phyloP scores from a whole-genome alignment of 2,329 filamentous ascomycete species.

The Trichophyton equinum region DNA sequence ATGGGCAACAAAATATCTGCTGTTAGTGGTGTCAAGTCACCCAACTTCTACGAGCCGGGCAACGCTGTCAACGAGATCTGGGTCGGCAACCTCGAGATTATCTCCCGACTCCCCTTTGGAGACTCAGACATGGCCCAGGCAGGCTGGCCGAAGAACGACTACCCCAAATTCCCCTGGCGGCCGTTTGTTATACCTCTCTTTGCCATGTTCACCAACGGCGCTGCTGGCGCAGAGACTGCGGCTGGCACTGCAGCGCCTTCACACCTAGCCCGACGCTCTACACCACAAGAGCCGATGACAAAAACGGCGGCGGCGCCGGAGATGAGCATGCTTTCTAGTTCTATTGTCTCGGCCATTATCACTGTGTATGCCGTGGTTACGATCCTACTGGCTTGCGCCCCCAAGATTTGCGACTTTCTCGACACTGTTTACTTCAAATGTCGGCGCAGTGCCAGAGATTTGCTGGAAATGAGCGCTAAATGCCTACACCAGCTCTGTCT shows the following conservation, averaged over 20 bases:
- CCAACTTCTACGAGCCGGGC: constrained; percentile 24
- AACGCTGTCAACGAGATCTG: constrained; percentile 31
- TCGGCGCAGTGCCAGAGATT: not conserved
- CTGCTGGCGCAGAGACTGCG: not conserved
- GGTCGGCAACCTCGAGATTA: constrained; percentile 25
- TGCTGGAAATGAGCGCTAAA: not conserved
- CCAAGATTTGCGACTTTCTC: not conserved
- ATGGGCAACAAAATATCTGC: constrained; percentile 28
- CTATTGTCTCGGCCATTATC: not conserved
- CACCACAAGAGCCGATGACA: not conserved
- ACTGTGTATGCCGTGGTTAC: not conserved
- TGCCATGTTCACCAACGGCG: constrained; percentile 1
- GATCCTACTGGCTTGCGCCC: not conserved
- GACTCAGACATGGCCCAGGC: constrained; percentile 29
- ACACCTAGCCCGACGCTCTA: not conserved
- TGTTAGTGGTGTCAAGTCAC: constrained; percentile 24
- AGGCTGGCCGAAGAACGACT: constrained; percentile 22
- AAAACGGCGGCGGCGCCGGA: no score
- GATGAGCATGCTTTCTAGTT: not conserved
- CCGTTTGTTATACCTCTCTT: constrained; percentile 28
- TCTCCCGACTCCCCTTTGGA: constrained; percentile 29
- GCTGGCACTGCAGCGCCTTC: not conserved
- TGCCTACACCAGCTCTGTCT: not conserved
- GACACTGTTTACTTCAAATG: no score
- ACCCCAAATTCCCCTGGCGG: constrained; percentile 30